Conservation (phyloP, 371 early-diverging fungal species). For the Apophysomyces ossiformis region DNA sequence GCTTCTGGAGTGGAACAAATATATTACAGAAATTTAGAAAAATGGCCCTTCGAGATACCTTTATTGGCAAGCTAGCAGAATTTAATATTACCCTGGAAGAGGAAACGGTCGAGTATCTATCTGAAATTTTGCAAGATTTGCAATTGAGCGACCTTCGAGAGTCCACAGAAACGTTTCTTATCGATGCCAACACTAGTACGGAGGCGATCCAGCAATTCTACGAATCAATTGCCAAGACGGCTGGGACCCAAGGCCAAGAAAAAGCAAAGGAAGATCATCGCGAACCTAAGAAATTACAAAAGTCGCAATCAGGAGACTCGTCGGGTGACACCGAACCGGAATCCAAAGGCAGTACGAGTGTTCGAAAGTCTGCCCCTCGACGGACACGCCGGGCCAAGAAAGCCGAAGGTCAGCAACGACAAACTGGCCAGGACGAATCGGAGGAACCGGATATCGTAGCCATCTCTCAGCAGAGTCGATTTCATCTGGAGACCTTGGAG, state of each 20-base stretch:
- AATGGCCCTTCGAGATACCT: not conserved
- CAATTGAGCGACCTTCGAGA: conserved; percentile 50
- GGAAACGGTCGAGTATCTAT: conserved; percentile 18
- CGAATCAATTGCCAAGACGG: conserved; percentile 16
- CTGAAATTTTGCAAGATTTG: not conserved
- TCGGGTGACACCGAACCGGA: not conserved
- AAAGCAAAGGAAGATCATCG: not conserved
- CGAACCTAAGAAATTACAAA: too few species aligned
- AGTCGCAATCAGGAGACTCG: too few species aligned
- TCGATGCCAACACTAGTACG: conserved; percentile 63
- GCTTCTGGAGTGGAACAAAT: not conserved
- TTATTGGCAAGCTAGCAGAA: not conserved
- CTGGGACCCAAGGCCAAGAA: not conserved
- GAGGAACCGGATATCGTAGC: conserved; percentile 63
- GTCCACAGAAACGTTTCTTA: conserved; percentile 67
- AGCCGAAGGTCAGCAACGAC: conserved; percentile 21
- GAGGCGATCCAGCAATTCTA: conserved; percentile 52
- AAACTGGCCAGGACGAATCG: conserved; percentile 10
- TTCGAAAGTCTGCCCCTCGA: not conserved
- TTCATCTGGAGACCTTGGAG: conserved; percentile 81
- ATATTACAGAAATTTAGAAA: not conserved
- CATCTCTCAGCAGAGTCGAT: conserved; percentile 85
- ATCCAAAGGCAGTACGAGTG: too few species aligned
- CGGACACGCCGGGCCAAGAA: conserved; percentile 9
- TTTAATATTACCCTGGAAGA: not conserved